phyloP scores from a whole-genome alignment of 2,329 filamentous ascomycete genomes.

The Alternaria brassicicola region DNA sequence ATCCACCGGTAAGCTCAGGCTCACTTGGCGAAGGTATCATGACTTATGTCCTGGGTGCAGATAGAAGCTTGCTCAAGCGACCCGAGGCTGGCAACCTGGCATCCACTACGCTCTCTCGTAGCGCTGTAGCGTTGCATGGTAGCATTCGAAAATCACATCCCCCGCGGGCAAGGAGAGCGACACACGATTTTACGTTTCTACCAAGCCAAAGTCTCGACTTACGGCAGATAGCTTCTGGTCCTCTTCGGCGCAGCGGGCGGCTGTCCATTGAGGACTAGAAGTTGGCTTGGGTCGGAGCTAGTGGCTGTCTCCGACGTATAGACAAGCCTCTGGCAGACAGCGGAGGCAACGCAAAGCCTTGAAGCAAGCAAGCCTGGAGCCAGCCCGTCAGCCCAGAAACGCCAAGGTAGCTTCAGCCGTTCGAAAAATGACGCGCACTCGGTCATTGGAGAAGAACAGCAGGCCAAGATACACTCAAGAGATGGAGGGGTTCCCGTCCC shows the following conservation, averaged over 20 bases:
- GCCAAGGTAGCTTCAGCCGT: conserved; percentile 35
- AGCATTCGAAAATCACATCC: background rate
- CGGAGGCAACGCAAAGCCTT: conserved; percentile 14
- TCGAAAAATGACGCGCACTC: conserved; percentile 10
- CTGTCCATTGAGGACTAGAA: background rate
- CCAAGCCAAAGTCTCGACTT: conserved; percentile 11
- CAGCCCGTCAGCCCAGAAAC: conserved; percentile 32
- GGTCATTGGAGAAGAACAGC: conserved; percentile 33
- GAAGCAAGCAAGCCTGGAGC: conserved; percentile 27
- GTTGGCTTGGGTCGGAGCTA: conserved; percentile 7
- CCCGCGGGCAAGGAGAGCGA: conserved; percentile 4
- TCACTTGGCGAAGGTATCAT: conserved; percentile 17
- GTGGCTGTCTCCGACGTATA: conserved; percentile 18
- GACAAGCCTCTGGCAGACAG: conserved; percentile 37
- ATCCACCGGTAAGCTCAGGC: conserved; percentile 12
- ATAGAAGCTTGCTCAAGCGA: conserved; percentile 8
- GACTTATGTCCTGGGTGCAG: conserved; percentile 9
- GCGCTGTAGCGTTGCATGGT: conserved; percentile 20
- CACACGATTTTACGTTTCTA: conserved; percentile 13
- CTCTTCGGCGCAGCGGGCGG: background rate
- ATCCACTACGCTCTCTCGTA: conserved; percentile 18
- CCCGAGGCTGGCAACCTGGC: conserved; percentile 10
- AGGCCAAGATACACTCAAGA: conserved; percentile 39
- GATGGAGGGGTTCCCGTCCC: conserved; percentile 22
- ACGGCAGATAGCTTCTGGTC: background rate